phyloP scores from a whole-genome alignment of 805 yeast genomes.

The Candida adriatica region DNA sequence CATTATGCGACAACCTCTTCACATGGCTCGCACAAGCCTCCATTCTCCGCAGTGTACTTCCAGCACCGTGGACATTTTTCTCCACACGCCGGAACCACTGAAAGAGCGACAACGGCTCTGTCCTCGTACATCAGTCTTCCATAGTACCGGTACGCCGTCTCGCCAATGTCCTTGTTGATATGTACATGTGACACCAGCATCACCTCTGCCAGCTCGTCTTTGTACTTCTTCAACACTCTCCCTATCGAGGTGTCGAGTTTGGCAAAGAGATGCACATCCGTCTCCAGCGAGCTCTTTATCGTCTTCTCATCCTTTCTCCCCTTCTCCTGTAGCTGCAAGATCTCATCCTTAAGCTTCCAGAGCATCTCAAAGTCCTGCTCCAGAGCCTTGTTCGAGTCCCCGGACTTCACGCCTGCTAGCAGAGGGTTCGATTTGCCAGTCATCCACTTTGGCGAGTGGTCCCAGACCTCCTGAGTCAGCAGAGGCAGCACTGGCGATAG shows the following conservation, averaged over 20 bases:
- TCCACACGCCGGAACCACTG: conserved; percentile 38
- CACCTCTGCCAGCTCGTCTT: conserved; percentile 44
- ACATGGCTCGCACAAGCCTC: conserved; percentile 64
- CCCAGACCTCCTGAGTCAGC: conserved; percentile 86
- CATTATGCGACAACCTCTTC: conserved; percentile 25
- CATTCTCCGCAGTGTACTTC: conserved; percentile 56
- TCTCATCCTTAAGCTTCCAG: conserved; percentile 40
- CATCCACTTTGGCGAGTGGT: conserved; percentile 34
- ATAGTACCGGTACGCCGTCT: conserved; percentile 22
- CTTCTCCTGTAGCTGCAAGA: conserved; percentile 46
- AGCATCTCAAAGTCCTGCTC: conserved; percentile 37
- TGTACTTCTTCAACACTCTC: conserved; percentile 13
- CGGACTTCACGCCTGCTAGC: conserved; percentile 10
- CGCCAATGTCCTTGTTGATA: conserved; percentile 24
- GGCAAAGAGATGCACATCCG: conserved; percentile 34
- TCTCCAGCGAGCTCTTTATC: conserved; percentile 56
- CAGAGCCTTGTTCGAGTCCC: conserved; percentile 26
- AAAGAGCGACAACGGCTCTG: conserved; percentile 25
- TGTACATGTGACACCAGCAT: conserved; percentile 58
- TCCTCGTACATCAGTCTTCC: conserved; percentile 24
- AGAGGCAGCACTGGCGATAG: conserved; percentile 80
- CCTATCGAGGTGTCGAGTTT: conserved; percentile 13
- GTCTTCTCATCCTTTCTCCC: conserved; percentile 42
- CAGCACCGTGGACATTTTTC: conserved; percentile 92
- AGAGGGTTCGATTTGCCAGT: conserved; percentile 13